phyloP scores from a whole-genome alignment of 179 eudicot species.

The Spinacia oleracea region DNA sequence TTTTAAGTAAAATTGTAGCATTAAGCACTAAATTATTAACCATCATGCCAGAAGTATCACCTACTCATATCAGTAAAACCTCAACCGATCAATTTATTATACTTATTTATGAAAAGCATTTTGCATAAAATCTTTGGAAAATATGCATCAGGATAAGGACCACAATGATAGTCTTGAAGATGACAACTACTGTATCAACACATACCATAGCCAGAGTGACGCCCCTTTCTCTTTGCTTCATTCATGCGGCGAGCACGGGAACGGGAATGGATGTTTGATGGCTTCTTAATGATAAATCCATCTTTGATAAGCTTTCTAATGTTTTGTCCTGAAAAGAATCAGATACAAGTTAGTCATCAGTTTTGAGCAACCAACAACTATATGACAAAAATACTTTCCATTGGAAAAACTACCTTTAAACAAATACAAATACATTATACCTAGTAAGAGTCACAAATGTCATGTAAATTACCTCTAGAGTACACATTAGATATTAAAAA shows the following conservation, averaged over 20 bases:
- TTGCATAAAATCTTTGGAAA: neutral
- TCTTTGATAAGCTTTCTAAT: slow-evolving; percentile 88
- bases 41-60: neutral
- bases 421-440: neutral
- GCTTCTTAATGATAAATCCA: slow-evolving; percentile 90
- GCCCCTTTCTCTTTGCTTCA: slow-evolving; percentile 92
- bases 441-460: too few species aligned
- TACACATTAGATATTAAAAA: too few species aligned
- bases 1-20: neutral
- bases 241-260: slow-evolving; percentile 96
- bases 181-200: neutral
- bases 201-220: slow-evolving; percentile 92
- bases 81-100: neutral
- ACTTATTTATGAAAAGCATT: neutral
- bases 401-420: neutral
- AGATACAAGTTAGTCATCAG: neutral
- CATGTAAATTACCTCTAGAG: too few species aligned
- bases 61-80: neutral
- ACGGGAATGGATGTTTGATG: slow-evolving; percentile 86
- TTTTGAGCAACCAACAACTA: neutral
- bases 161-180: neutral
- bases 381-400: neutral
- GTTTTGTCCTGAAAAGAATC: slow-evolving; percentile 67
- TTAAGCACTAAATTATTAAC: neutral
- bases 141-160: neutral